Conservation (phyloP, 768 basidiomycete species). For the Hortiboletus campestris region DNA sequence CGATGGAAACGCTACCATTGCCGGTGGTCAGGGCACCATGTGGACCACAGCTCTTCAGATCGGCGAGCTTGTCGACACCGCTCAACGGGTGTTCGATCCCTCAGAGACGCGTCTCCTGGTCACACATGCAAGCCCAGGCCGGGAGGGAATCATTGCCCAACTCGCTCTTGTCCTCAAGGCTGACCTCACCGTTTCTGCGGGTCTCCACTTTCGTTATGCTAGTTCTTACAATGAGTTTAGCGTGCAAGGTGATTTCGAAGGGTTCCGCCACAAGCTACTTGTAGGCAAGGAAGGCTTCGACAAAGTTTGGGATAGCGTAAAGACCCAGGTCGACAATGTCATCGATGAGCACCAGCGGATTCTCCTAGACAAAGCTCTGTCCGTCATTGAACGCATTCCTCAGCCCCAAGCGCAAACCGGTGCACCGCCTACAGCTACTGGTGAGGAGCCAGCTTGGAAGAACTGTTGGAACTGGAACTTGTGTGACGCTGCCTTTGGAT, state of each 20-base stretch:
- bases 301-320: conserved; percentile 94
- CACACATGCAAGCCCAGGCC: conserved; percentile 88
- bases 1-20: conserved; percentile 93
- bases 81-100: conserved; percentile 88
- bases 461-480: conserved; percentile 99
- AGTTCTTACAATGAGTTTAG: conserved; percentile 97
- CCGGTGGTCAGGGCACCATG: conserved; percentile 97
- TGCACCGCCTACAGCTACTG: conserved; percentile 46
- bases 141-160: conserved; percentile 91
- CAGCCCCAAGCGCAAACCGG: conserved; percentile 39
- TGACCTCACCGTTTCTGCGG: conserved; percentile 90
- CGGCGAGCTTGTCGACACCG: conserved; percentile 96
- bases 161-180: conserved; percentile 89
- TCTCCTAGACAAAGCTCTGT: conserved; percentile 84
- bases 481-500: conserved; percentile 93
- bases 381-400: conserved; percentile 81
- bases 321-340: conserved; percentile 84
- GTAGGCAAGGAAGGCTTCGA: conserved; percentile 80
- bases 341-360: conserved; percentile 89
- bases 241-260: conserved; percentile 85
- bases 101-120: conserved; percentile 93
- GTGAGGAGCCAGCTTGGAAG: conserved; percentile 95
- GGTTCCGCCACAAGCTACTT: conserved; percentile 77
- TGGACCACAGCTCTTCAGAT: conserved; percentile 98
- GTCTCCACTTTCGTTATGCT: conserved; percentile 97